Evolutionary conservation across 2,329 filamentous ascomycete genomes (phyloP), one percentile per base, ranked within the genome.

Genomic region (Epichloe coenophiala): DNA sequence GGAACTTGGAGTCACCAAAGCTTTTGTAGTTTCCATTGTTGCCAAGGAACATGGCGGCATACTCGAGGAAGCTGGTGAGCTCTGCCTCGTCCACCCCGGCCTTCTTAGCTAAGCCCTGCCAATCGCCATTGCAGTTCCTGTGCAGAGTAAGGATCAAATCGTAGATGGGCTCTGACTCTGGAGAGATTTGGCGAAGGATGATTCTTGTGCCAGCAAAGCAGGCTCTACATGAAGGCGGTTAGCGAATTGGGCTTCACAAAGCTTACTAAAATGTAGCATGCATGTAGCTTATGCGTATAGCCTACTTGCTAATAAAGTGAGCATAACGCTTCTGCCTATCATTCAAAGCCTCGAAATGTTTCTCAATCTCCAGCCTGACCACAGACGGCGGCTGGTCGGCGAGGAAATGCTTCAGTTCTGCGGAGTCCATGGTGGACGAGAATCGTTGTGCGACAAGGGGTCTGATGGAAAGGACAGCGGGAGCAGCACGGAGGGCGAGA

Each of bases 341-440:
- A 49, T 71, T 76, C 54, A 93, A 68, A 37, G 82, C 80, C 50
- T 91, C 85, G 61, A 97, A 98, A 69, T 97, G 91, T 64, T 88
- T 86, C 70, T 88, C 88, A 65, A 97, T 93, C 65, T 88, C 84
- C 47, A 98, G 79, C 45, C 84, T 81, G 53, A 96, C 91, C 51
- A 96, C 81, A 46, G 83, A 86, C 1, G 93, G 93, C 44, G 93
- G 93, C 56, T 84, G 83, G 68, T 98, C 93, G 45, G 93, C 90
- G 54, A 95, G 77, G 67, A 95, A 96, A 64, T 95, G 85, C 65
- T 73, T 73, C 55, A 83, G 71, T 56, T 83, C 80, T 58, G 76
- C 68, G 52, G 76, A 67, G 59, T 80, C 72, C 77, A 84, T 82
- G 56, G 65, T 71, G 60, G 63, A 58, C 43, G 59, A 61, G 39